phyloP scores from a whole-genome alignment of 2,329 filamentous ascomycete species.

The Calonectria hawksworthii region DNA sequence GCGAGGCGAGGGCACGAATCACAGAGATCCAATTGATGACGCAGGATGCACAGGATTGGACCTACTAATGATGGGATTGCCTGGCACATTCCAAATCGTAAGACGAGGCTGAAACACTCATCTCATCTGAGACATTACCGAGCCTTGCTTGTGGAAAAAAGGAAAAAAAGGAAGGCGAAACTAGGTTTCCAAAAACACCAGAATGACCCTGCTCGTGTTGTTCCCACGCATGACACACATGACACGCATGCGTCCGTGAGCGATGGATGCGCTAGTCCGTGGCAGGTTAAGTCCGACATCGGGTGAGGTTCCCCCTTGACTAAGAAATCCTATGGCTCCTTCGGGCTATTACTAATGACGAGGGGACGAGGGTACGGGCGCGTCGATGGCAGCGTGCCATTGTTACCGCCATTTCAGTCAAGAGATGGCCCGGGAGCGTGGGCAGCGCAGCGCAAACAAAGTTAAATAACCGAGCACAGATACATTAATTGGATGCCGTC shows the following conservation, averaged over 20 bases:
- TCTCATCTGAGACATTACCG: background rate
- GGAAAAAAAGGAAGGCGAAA: background rate
- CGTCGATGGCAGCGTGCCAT: background rate
- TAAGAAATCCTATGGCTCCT: constrained; percentile 11
- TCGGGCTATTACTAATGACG: background rate
- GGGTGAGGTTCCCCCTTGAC: background rate
- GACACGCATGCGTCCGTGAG: background rate
- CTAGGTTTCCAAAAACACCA: background rate
- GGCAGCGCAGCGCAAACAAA: constrained; percentile 2
- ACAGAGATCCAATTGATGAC: background rate
- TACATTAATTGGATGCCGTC: background rate
- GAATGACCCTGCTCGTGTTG: background rate
- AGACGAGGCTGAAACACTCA: background rate
- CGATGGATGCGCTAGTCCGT: background rate
- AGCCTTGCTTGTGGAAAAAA: background rate
- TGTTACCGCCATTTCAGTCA: constrained; percentile 1
- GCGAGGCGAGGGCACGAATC: background rate
- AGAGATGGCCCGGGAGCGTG: background rate
- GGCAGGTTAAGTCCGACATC: background rate
- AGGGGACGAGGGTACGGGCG: background rate
- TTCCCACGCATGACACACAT: constrained; percentile 1
- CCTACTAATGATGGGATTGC: background rate
- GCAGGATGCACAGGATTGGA: background rate
- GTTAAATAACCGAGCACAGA: constrained; percentile 9
- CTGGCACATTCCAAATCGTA: background rate